Evolutionary conservation across 192 early-diverging fungal genomes (phyloP), one percentile per base, ranked within the genome.

Genomic region (Geranomyces michiganensis): DNA sequence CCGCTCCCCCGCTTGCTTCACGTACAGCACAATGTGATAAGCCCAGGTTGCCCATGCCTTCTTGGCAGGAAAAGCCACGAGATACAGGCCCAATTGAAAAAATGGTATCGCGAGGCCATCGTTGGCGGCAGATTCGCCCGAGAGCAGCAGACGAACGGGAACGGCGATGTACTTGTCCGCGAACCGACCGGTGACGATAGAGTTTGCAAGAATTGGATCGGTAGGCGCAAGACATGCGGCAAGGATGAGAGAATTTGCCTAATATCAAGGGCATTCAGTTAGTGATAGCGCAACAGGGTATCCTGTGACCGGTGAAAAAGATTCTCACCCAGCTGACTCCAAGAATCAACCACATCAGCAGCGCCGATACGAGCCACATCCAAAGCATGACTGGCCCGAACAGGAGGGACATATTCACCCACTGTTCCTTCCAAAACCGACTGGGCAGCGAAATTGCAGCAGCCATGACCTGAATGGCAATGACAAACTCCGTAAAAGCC

Each of bases 151-250:
- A 5, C 77, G 76, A 0, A 87, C 63, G 56, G 63, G 84, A 61
- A 87, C 66, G 0, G 94, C 90, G 14, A 98, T 91, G 74, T 95
- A 89, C 45, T 89, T 87, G 71, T 96, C 94, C 21, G 96, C 94
- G 82, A 96, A 98, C 31, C 88, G 81, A 26, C 96, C 96, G 75
- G 94, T 94, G 24, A 98, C 91, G 6, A 98, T 93, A 5, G 93
- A 92, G 82, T 94, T 96, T 47, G 94, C 92, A 58, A 98, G 79
- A 56, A 72, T 61, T 56, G 96, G 96, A 76, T 98, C 96, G 0
- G 96, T 98, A 1, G 96, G 95, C 13, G 94, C 90, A 19, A 92
- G 76, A 68, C 93, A 95, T 0, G 95, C 88, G 7, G 91, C 89
- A 33, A 97, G 87, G 29, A 90, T 82, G 61, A 97, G 76, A 0